Conservation (phyloP, 148 eudicot species). For the Amaranthus cruentus region DNA sequence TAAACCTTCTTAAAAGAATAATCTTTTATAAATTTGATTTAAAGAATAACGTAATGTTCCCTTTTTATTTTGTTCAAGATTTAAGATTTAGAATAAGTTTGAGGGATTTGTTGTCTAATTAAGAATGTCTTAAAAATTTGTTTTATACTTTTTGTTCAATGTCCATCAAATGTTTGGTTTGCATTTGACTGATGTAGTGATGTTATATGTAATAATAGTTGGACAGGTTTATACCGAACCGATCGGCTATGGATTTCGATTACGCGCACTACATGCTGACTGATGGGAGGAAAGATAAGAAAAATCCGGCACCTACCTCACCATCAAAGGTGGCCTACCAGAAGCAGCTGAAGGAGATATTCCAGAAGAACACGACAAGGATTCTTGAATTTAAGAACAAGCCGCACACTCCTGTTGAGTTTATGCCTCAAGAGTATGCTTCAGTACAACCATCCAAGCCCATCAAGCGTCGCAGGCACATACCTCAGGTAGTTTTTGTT, state of each 20-base stretch:
- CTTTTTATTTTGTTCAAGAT: too few relatives aligned
- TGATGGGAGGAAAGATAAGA: constrained; percentile 74
- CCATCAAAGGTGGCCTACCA: constrained; percentile 83
- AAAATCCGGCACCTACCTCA: constrained; percentile 60
- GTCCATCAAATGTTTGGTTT: background rate
- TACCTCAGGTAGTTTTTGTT: constrained; percentile 64
- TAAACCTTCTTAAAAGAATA: too few relatives aligned
- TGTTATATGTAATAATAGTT: constrained; percentile 20
- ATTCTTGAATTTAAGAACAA: constrained; percentile 94
- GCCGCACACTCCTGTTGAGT: constrained; percentile 67
- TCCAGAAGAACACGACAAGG: constrained; percentile 83
- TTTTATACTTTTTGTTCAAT: constrained; percentile 4
- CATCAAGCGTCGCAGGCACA: constrained; percentile 60
- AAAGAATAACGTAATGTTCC: too few relatives aligned
- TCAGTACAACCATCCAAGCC: constrained; percentile 57
- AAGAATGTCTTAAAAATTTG: too few relatives aligned
- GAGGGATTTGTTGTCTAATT: too few relatives aligned
- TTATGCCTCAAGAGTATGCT: constrained; percentile 47
- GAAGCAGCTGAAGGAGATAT: constrained; percentile 73
- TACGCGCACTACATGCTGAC: constrained; percentile 87
- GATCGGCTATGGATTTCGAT: constrained; percentile 91
- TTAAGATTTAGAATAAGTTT: too few relatives aligned
- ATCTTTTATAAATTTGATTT: too few relatives aligned
- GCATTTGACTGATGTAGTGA: too few relatives aligned
- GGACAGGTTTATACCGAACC: constrained; percentile 94